Conservation (phyloP, 106 monocot genomes). For the Xerophyta viscosa region DNA sequence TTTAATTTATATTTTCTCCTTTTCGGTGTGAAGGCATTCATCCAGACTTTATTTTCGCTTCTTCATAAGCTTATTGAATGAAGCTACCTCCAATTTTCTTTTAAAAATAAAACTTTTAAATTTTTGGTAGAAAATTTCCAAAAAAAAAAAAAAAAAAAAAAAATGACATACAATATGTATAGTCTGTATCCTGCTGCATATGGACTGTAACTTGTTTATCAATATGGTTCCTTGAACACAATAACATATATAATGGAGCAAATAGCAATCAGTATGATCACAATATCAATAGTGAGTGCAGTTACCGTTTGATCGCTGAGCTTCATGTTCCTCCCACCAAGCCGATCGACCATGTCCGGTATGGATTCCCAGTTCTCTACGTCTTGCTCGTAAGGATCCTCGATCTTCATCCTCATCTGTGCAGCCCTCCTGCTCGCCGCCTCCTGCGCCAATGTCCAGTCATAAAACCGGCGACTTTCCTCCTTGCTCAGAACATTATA, state of each 20-base stretch:
- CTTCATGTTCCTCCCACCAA: slow-evolving; percentile 76
- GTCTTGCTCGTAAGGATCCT: slow-evolving; percentile 68
- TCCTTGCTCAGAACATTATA: slow-evolving; percentile 80
- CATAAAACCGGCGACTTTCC: slow-evolving; percentile 63
- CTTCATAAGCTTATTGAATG: no score
- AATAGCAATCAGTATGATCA: slow-evolving; percentile 56
- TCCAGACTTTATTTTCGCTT: no score
- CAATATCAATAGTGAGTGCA: slow-evolving; percentile 62
- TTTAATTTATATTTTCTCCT: no score
- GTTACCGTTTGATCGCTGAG: slow-evolving; percentile 76
- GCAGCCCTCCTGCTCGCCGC: slow-evolving; percentile 48
- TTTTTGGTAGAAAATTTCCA: no score
- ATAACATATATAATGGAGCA: slow-evolving; percentile 47
- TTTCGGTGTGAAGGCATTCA: no score
- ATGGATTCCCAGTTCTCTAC: slow-evolving; percentile 37
- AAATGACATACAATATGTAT: no score
- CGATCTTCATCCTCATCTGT: slow-evolving; percentile 52
- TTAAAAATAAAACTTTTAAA: no score
- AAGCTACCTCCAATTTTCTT: no score
- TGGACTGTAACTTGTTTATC: neutral
- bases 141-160: no score
- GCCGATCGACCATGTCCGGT: slow-evolving; percentile 81
- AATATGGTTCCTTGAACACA: slow-evolving; percentile 62
- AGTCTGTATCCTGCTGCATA: no score
- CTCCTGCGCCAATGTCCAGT: slow-evolving; percentile 88